Evolutionary conservation across 352 stramenopile species (phyloP).

Genomic region (Thraustotheca clavata): DNA sequence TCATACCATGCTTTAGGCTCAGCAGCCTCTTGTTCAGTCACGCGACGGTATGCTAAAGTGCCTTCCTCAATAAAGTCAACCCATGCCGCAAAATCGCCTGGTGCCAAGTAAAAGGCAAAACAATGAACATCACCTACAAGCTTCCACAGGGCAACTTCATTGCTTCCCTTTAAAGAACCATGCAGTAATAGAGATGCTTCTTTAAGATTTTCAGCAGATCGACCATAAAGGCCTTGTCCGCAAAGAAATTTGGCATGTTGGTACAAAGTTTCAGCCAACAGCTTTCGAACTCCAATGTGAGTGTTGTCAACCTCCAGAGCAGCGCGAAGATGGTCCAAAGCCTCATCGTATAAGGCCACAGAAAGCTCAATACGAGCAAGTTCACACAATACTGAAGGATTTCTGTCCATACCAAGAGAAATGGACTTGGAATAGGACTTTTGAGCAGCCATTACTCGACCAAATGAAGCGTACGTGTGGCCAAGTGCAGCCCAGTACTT

Average conservation of each 20-base stretch:
- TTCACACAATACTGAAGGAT: conserved; percentile 66
- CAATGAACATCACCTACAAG: conserved; percentile 72
- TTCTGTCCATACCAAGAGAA: conserved; percentile 45
- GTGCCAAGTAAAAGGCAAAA: conserved; percentile 77
- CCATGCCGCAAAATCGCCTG: conserved; percentile 51
- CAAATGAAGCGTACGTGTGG: conserved; percentile 75
- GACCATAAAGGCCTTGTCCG: conserved; percentile 63
- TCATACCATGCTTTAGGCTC: conserved; percentile 42
- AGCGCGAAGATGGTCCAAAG: conserved; percentile 35
- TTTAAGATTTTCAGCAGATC: conserved; percentile 48
- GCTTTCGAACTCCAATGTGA: conserved; percentile 36
- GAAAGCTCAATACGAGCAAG: conserved; percentile 69
- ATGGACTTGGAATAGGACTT: conserved; percentile 72
- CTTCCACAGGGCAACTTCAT: conserved; percentile 32
- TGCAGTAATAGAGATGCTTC: conserved; percentile 45
- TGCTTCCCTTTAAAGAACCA: not conserved
- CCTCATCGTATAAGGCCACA: conserved; percentile 61
- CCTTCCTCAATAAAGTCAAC: conserved; percentile 50
- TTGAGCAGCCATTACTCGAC: conserved; percentile 66
- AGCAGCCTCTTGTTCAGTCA: conserved; percentile 18
- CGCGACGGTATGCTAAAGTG: conserved; percentile 43
- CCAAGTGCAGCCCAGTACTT: conserved; percentile 63
- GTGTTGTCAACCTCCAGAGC: conserved; percentile 14
- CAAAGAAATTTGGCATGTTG: conserved; percentile 70
- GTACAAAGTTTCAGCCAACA: conserved; percentile 65